These are phyloP conservation scores for Candida endomychidarum DNA, from an alignment of 805 yeast genomes.

Conservation along the genomic window DNA sequence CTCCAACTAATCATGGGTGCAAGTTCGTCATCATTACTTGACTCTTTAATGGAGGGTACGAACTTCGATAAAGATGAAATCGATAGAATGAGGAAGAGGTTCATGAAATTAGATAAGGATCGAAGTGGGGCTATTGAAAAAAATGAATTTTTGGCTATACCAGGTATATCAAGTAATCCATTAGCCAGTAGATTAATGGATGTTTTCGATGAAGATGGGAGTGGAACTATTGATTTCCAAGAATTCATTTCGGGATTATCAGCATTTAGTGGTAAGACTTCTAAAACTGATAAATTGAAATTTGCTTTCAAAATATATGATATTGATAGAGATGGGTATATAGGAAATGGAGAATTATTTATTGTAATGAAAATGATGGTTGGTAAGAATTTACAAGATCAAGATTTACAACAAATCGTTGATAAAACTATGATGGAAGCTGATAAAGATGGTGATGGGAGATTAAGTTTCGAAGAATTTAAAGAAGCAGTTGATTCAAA, in stretches of 20 bases:
- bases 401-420: conserved; percentile 92
- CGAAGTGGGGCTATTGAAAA: conserved; percentile 90
- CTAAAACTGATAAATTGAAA: conserved; percentile 73
- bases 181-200: conserved; percentile 88
- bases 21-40: conserved; percentile 59
- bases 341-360: conserved; percentile 92
- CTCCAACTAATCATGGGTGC: conserved; percentile 49
- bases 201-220: conserved; percentile 88
- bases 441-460: conserved; percentile 85
- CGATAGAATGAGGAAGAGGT: conserved; percentile 85
- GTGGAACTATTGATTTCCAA: conserved; percentile 92
- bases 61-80: conserved; percentile 89
- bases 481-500: conserved; percentile 61
- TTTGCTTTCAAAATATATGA: conserved; percentile 95
- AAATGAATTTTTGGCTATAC: conserved; percentile 86
- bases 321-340: conserved; percentile 91
- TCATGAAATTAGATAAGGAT: conserved; percentile 93
- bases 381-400: conserved; percentile 82
- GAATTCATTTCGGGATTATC: conserved; percentile 88
- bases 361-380: conserved; percentile 96
- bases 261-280: conserved; percentile 82
- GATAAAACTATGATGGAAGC: conserved; percentile 95
- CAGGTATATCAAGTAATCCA: conserved; percentile 90
- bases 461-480: conserved; percentile 83
- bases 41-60: conserved; percentile 75